phyloP scores from a whole-genome alignment of 805 yeast genomes.

The Cyberlindnera maritima region DNA sequence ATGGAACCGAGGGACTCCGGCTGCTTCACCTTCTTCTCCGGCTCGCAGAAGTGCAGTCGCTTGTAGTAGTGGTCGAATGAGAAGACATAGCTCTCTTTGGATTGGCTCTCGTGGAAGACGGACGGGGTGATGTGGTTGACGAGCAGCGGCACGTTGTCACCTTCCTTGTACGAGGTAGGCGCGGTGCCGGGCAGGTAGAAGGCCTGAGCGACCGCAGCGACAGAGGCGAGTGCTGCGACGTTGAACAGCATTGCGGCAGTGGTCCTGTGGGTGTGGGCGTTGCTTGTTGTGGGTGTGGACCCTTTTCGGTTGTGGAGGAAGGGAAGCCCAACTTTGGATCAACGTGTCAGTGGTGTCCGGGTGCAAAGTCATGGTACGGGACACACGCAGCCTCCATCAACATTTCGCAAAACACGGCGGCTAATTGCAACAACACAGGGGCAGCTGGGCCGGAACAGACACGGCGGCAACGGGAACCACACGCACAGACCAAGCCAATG shows the following conservation, averaged over 20 bases:
- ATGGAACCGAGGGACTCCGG: constrained; percentile 91
- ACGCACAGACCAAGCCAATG: constrained; percentile 7
- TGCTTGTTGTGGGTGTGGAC: not conserved
- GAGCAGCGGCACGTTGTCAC: constrained; percentile 69
- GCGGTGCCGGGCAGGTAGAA: constrained; percentile 96
- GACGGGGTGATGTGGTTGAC: constrained; percentile 93
- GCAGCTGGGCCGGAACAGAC: too few relatives aligned
- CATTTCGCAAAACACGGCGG: not conserved
- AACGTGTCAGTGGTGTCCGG: not conserved
- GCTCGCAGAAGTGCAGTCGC: constrained; percentile 80
- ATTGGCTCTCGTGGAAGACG: constrained; percentile 37
- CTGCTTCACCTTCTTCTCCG: constrained; percentile 53
- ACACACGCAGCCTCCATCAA: constrained; percentile 1
- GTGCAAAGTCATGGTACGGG: not conserved
- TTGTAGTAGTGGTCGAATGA: constrained; percentile 83
- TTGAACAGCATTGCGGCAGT: constrained; percentile 2
- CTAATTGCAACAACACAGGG: not conserved
- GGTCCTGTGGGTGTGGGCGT: not conserved
- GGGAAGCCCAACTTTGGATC: not conserved
- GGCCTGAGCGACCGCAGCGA: constrained; percentile 34
- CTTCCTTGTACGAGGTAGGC: constrained; percentile 79
- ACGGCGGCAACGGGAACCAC: not conserved
- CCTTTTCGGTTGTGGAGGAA: not conserved
- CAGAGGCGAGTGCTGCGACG: constrained; percentile 7
- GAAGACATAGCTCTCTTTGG: constrained; percentile 54